Evolutionary conservation across 2,329 filamentous ascomycete species (phyloP), one percentile per base, ranked within the genome.

Genomic region (Penicillium sp.): DNA sequence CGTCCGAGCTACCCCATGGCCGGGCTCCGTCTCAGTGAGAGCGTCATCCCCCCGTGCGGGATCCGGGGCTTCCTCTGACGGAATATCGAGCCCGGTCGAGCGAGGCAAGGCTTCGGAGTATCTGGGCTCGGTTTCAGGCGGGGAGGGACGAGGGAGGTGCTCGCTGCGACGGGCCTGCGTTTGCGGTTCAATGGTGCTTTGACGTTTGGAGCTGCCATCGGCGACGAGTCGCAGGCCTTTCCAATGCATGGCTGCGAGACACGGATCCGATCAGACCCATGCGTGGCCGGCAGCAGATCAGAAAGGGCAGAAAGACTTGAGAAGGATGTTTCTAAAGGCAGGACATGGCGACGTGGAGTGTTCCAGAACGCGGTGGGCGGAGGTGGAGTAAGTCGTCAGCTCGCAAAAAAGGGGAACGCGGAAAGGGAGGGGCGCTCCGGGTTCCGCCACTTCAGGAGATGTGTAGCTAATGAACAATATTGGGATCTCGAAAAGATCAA

Each of bases 181-280:
- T 38, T 63, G 61, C 25, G 63, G 55, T 46, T 70, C 67, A 30
- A 67, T 54, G 44, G 64, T 55, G 54, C 63, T 70, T 44, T 67
- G 69, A 59, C 67, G 60, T 57, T 71, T 73, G 46, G 67, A 62
- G 58, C 57, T 65, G 55, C 58, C 60, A 56, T 73, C 67, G 49
- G 68, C 58, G 54, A 65, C 63, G 35, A 73, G 62, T 48, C 70
- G 67, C 48, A 72, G 60, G 45, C 66, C 67, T 66, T 70, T 71
- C 68, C 70, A 72, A 69, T 71, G 68, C 70, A 73, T 73, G 60
- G 58, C 63, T 65, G 58, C 59, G 58, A 62, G 49, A 54, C 46
- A 57, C 57, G 46, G 36, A 50, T 49, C 42, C 39, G 48, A 45
- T 55, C 46, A 48, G 43, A 58, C 57, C 55, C 57, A 60, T 60